phyloP scores from a whole-genome alignment of 2,329 filamentous ascomycete genomes.

The Metarhizium robertsii region DNA sequence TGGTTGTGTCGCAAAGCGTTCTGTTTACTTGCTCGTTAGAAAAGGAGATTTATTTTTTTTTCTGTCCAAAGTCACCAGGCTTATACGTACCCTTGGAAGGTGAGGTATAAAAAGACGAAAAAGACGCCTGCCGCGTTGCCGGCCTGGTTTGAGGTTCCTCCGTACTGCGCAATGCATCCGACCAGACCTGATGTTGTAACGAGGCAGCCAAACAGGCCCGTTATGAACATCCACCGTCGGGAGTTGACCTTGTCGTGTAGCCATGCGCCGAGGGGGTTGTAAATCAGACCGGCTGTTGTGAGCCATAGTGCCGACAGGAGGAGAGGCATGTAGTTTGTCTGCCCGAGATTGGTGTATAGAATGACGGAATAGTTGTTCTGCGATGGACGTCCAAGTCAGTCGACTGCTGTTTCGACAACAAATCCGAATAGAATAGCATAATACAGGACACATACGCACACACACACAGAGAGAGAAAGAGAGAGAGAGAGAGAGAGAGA shows the following conservation, averaged over 20 bases:
- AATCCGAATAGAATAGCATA: too few species aligned
- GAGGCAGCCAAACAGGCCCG: conserved; percentile 5
- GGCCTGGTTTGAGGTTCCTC: conserved; percentile 25
- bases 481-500: too few species aligned
- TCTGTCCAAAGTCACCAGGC: too few species aligned
- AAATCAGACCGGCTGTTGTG: conserved; percentile 20
- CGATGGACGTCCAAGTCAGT: background rate
- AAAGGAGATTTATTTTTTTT: too few species aligned
- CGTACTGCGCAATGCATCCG: conserved; percentile 8
- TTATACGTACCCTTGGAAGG: conserved; percentile 31
- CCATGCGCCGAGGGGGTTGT: conserved; percentile 35
- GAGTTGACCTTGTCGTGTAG: conserved; percentile 37
- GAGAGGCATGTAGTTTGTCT: conserved; percentile 28
- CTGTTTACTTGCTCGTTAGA: too few species aligned
- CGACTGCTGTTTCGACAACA: too few species aligned
- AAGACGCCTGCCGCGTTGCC: conserved; percentile 28
- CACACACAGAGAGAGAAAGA: too few species aligned
- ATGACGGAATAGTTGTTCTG: conserved; percentile 34
- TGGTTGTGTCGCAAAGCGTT: too few species aligned
- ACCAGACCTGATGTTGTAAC: too few species aligned
- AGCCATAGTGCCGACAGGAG: conserved; percentile 26
- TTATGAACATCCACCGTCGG: conserved; percentile 34
- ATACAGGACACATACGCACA: too few species aligned
- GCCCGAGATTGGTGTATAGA: conserved; percentile 28
- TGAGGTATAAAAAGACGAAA: conserved; percentile 37